Conservation (phyloP, 768 basidiomycete genomes). For the Mycena galopus region DNA sequence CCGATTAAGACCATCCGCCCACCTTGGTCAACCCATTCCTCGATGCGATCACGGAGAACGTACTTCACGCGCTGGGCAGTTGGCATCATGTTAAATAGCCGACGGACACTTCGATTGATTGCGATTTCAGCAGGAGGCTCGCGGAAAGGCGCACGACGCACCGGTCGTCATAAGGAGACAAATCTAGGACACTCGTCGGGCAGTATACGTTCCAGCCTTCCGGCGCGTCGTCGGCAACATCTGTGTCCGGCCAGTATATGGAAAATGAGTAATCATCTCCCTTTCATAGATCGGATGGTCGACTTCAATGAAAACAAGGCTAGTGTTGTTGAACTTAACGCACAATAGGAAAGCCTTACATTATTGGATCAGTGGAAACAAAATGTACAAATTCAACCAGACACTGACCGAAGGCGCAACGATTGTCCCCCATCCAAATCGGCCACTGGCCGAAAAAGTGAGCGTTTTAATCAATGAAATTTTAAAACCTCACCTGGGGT, state of each 20-base stretch:
- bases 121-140: neutral
- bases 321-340: neutral
- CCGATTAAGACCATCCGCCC: slow-evolving; percentile 64
- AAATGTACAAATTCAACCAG: neutral
- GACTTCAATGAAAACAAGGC: neutral
- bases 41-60: slow-evolving; percentile 34
- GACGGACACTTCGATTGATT: neutral
- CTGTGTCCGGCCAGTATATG: neutral
- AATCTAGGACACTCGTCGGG: neutral
- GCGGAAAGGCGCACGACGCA: neutral
- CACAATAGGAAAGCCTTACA: neutral
- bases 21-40: slow-evolving; percentile 65
- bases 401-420: neutral
- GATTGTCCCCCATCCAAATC: slow-evolving; percentile 2
- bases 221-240: neutral
- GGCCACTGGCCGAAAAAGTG: neutral
- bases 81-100: neutral
- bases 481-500: neutral
- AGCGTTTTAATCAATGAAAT: neutral
- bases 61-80: neutral
- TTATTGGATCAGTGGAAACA: neutral
- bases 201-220: neutral
- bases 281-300: neutral
- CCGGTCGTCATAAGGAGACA: neutral
- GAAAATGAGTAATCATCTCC: neutral